phyloP scores from a whole-genome alignment of 495 filamentous ascomycete genomes.

The Lindgomyces ingoldianus region DNA sequence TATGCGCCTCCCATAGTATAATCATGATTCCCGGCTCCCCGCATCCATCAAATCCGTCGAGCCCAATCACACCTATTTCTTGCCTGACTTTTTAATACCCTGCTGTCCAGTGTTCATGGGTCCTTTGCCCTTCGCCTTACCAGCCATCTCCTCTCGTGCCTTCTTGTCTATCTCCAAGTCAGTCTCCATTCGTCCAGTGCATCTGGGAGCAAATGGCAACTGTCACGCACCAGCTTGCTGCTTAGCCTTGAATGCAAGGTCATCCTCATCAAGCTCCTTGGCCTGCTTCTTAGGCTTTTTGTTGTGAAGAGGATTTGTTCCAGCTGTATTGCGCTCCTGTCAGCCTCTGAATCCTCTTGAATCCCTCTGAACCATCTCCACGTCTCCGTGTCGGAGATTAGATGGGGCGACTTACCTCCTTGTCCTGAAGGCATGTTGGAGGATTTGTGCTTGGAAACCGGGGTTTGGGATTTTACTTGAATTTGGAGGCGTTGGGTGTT shows the following conservation, averaged over 20 bases:
- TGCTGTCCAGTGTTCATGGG: conserved; percentile 41
- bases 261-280: conserved; percentile 44
- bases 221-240: conserved; percentile 40
- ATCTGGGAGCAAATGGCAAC: neutral
- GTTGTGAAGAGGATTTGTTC: conserved; percentile 49
- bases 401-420: conserved; percentile 31
- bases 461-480: neutral
- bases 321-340: conserved; percentile 37
- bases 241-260: conserved; percentile 46
- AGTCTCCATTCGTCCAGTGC: conserved; percentile 1
- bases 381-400: no score
- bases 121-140: conserved; percentile 44
- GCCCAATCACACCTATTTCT: conserved; percentile 35
- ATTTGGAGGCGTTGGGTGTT: neutral
- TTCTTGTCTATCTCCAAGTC: conserved; percentile 43
- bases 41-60: neutral
- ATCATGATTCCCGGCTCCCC: neutral
- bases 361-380: no score
- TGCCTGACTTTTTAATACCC: conserved; percentile 46
- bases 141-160: conserved; percentile 46
- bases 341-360: conserved; percentile 25
- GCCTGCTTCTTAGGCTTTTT: conserved; percentile 47
- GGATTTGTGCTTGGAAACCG: conserved; percentile 1
- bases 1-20: neutral
- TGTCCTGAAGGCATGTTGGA: conserved; percentile 38